Base-by-base conservation (phyloP, 106 monocot species). In the Platanthera guangdongensis region DNA sequence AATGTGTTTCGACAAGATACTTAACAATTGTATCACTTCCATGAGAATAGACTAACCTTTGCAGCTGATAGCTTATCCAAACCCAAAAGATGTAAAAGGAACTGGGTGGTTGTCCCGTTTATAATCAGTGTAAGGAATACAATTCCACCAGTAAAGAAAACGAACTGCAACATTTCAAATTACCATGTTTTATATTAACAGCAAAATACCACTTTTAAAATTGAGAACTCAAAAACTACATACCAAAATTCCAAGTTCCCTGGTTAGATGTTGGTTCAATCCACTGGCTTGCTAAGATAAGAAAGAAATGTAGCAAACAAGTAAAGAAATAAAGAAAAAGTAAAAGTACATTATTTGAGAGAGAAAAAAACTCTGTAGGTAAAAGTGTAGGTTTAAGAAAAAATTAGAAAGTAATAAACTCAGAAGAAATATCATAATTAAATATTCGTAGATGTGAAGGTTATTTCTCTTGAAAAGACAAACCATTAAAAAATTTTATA, bases 91-190 rank as follows among this genome's bases (percentile, higher is more conserved):
- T 82, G 90, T 72, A 99, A 72, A 15, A 99, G 16, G 57, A 94
- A 92, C 62, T 99, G 99, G 78, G 94, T 92, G 25, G 94, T 99
- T 65, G 99, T 88, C 39, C 99, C 99, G 78, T 99, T 99, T 15
- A 99, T 54, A 82, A 90, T 87, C 32, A 99, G 85, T 57, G 94
- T 99, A 47, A 99, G 78, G 73, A 99, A 90, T 51, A 94, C 94
- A 74, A 92, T 92, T 14, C 99, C 99, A 74, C 99, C 99, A 76
- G 99, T 99, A 75, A 94, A 94, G 83, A 99, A 99, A 77, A 99
- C 88, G 86, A 99, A 99, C 99, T 99, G 88, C 55, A 78, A 11
- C 70, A 4, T 59, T 71, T 2, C 72, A 46, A 72, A 22, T 50
- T 51, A 72, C 9, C 9, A 65, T 30, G 32, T 48, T 49, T 50